Percentiles rank a stretch among this genome's conserved stretches.
phyloP scores from a whole-genome alignment of 1,284 basidiomycete species.

The Ustilago bromivora region DNA sequence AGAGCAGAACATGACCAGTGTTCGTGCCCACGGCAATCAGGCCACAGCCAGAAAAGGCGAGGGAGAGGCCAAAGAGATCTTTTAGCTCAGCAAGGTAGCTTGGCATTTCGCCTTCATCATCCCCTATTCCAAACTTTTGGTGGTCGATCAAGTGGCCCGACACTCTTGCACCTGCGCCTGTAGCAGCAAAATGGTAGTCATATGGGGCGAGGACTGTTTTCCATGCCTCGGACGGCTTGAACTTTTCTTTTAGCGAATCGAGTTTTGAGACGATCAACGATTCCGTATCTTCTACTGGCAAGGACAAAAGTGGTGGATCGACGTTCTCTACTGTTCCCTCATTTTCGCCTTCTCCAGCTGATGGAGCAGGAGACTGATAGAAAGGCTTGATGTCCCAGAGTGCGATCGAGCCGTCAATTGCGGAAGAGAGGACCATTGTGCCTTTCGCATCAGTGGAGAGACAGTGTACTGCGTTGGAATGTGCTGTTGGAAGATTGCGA shows the following conservation, averaged over 20 bases:
- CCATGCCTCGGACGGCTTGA: slow-evolving; percentile 45
- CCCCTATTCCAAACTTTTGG: slow-evolving; percentile 9
- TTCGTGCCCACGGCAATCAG: slow-evolving; percentile 31
- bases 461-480: slow-evolving; percentile 37
- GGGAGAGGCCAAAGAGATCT: slow-evolving; percentile 36
- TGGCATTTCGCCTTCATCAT: background rate
- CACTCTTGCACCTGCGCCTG: slow-evolving; percentile 30
- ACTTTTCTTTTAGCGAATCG: slow-evolving; percentile 17
- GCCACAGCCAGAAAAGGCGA: slow-evolving; percentile 19
- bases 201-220: slow-evolving; percentile 36
- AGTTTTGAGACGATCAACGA: slow-evolving; percentile 8
- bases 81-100: slow-evolving; percentile 13
- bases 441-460: slow-evolving; percentile 21
- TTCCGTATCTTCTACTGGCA: slow-evolving; percentile 19
- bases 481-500: slow-evolving; percentile 12
- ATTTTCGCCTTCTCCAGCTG: background rate
- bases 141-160: slow-evolving; percentile 21
- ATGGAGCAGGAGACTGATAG: background rate
- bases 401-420: slow-evolving; percentile 41
- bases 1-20: slow-evolving; percentile 36
- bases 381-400: slow-evolving; percentile 34
- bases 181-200: slow-evolving; percentile 19
- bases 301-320: slow-evolving; percentile 15
- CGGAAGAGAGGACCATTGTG: slow-evolving; percentile 18
- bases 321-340: background rate